Evolutionary conservation across 2,329 filamentous ascomycete genomes (phyloP), one percentile per base, ranked within the genome.

Genomic region (Sporothrix euskadiensis): DNA sequence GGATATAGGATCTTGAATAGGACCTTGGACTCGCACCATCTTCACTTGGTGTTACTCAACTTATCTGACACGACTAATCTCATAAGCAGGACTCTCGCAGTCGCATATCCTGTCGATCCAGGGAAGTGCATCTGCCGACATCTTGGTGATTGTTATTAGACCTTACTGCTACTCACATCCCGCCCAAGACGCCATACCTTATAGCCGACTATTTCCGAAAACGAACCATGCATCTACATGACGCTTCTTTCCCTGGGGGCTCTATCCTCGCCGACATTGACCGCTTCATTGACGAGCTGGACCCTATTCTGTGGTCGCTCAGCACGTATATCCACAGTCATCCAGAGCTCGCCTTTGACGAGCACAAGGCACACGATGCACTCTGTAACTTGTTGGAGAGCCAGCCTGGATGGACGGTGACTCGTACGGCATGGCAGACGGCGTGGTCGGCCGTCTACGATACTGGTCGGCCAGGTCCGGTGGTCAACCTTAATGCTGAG

Each of bases 291-390:
- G 59, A 63, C 14, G 19, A 3, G 32, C 16, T 63, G 7, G 59
- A 41, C 32, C 19, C 32, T 10, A 41, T 12, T 7, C 35, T 71
- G 35, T 71, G 69, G 69, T 41, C 69, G 1, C 30, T 71, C 3
- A 71, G 52, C 8, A 71, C 22, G 10, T 63, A 49, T 41, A 61
- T 71, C 10, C 69, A 71, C 30, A 49, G 41, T 56, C 41, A 71
- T 9, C 69, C 69, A 2, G 56, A 71, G 41, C 69, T 71, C n/a
- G 56, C 69, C 5, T 71, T 61, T 22, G 14, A 71, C 14, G 69
- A 71, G 41, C 54, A 71, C 56, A 61, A 63, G 10, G 26, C 69
- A 4, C 69, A 52, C 32, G 56, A 63, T 47, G 69, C 56, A 2
- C 57, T 71, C 19, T 30, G 19, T 16, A 19, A 22, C n/a, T 26